Conservation (phyloP, 202 grass and related monocot species). For the Miscanthus sacchariflorus region DNA sequence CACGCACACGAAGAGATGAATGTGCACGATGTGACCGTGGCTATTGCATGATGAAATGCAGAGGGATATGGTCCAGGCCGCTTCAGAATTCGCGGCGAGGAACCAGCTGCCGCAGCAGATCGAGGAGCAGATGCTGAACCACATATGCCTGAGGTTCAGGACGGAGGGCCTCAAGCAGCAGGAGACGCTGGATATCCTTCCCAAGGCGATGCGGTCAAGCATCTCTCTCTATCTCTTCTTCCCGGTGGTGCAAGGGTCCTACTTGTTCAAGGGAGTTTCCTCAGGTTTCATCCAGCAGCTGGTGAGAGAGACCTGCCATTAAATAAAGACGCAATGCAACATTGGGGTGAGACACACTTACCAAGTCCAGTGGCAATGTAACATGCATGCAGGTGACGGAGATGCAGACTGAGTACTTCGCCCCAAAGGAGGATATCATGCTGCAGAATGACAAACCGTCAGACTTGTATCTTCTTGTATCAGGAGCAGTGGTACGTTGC, state of each 20-base stretch:
- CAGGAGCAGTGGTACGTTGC: slow-evolving; percentile 62
- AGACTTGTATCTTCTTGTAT: slow-evolving; percentile 63
- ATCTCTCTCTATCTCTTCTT: slow-evolving; percentile 62
- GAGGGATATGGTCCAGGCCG: slow-evolving; percentile 73
- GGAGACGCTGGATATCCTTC: slow-evolving; percentile 64
- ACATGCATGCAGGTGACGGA: slow-evolving; percentile 54
- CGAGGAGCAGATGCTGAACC: slow-evolving; percentile 78
- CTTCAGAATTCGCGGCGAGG: slow-evolving; percentile 70
- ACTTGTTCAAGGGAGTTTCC: slow-evolving; percentile 76
- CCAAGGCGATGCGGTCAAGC: slow-evolving; percentile 67
- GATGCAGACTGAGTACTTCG: slow-evolving; percentile 70
- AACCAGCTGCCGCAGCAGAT: slow-evolving; percentile 67
- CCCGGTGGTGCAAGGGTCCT: slow-evolving; percentile 59
- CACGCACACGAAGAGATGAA: neutral
- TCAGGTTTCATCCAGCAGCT: slow-evolving; percentile 62
- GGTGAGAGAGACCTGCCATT: slow-evolving; percentile 36
- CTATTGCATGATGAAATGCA: slow-evolving; percentile 29
- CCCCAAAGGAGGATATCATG: slow-evolving; percentile 73
- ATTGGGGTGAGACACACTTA: no score
- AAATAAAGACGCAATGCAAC: no score
- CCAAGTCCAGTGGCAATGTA: neutral
- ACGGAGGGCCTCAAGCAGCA: slow-evolving; percentile 77
- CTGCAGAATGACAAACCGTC: slow-evolving; percentile 72
- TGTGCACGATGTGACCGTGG: neutral
- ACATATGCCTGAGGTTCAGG: slow-evolving; percentile 81